phyloP scores from a whole-genome alignment of 352 stramenopile genomes.

The Phytophthora litchii region DNA sequence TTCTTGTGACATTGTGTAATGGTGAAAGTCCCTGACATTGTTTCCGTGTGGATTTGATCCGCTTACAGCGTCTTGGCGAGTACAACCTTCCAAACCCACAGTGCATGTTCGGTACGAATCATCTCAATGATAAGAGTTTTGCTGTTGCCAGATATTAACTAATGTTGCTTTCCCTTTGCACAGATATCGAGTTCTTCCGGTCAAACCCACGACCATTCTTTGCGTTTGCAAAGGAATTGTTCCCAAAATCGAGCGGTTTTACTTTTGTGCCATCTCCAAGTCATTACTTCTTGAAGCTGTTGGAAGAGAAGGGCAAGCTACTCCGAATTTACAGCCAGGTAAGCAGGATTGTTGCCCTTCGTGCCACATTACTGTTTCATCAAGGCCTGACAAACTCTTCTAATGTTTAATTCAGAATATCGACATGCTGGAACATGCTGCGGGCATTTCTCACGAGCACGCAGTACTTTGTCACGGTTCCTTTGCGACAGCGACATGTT shows the following conservation, averaged over 20 bases:
- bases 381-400: background rate
- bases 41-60: conserved; percentile 2
- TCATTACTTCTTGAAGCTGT: conserved; percentile 96
- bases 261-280: conserved; percentile 89
- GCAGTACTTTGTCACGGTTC: conserved; percentile 96
- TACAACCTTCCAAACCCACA: conserved; percentile 87
- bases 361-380: background rate
- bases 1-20: background rate
- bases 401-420: conserved; percentile 93
- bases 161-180: conserved; percentile 1
- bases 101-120: conserved; percentile 81
- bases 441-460: conserved; percentile 91
- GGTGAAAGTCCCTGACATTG: conserved; percentile 4
- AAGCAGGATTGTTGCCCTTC: background rate
- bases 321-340: conserved; percentile 93
- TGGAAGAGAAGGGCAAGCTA: conserved; percentile 93
- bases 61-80: conserved; percentile 63
- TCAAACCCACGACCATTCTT: conserved; percentile 98
- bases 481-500: conserved; percentile 92
- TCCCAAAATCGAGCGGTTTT: conserved; percentile 80
- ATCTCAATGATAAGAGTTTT: background rate
- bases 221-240: conserved; percentile 92
- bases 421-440: conserved; percentile 95
- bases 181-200: conserved; percentile 97
- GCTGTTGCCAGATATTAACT: conserved; percentile 44